Base-by-base conservation (phyloP, 441 rosid species). In the Gossypium aridum region DNA sequence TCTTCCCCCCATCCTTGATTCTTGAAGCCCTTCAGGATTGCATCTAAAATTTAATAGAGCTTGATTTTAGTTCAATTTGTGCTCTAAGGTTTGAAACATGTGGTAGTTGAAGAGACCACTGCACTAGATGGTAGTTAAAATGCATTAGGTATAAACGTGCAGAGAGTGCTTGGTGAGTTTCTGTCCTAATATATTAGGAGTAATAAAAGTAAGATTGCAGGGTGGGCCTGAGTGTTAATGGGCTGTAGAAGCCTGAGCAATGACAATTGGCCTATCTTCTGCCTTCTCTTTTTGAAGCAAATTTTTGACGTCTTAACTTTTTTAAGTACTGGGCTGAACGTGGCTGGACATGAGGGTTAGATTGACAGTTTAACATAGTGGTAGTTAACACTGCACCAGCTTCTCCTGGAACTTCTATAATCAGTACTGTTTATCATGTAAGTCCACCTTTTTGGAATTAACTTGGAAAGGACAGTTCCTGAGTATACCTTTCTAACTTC, bases 381-480 rank as follows among this genome's bases (percentile, higher is more conserved):
- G 70, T 65, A 4, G 51, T 39, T 23, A 45, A 13, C 19, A 12
- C 34, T 68, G 37, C 13, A 4, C 13, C 57, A 12, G 25, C 59
- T 67, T 45, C 56, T 67, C 39, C 23, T 49, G 37, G 57, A 67
- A 67, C 56, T 67, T 67, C 71, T 8, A n/a, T 25, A n/a, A 17
- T 47, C 71, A 67, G 25, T 19, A 1, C 8, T 22, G 56, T 45
- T 22, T 10, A 37, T 12, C 26, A 64, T 64, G 23, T 19, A 19
- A 10, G 28, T 19, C 28, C 23, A 16, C 25, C 1, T 39, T 20
- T 45, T 20, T 66, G 34, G 34, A 66, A 66, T 45, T 66, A 43
- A 31, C 71, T 22, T 66, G 28, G 22, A 20, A 45, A 13, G 9
- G 37, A 45, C 19, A 7, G 13, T 47, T 66, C 19, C 34, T 22